Evolutionary conservation across 306 rosid genomes (phyloP).

Genomic region (Prunus padus): DNA sequence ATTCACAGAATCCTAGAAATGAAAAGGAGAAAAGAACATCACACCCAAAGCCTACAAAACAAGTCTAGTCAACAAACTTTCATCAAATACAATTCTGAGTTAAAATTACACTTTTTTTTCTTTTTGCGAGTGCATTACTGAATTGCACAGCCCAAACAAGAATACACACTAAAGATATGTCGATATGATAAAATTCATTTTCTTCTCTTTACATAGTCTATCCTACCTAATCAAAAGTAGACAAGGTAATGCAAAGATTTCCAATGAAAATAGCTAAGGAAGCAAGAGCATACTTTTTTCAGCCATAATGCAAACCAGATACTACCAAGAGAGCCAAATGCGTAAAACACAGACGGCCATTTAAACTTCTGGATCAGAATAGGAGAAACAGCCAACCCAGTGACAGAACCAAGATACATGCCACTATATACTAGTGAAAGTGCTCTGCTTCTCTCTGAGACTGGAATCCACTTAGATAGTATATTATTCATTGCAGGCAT

Average conservation of each 20-base stretch:
- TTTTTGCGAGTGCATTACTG: neutral
- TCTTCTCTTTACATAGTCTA: neutral
- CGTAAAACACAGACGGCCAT: conserved; percentile 95
- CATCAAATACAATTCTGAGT: neutral
- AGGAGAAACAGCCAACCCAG: conserved; percentile 86
- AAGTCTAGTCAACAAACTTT: conserved; percentile 3
- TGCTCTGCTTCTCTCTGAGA: conserved; percentile 97
- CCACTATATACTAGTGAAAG: conserved; percentile 94
- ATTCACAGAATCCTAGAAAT: neutral
- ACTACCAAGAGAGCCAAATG: conserved; percentile 96
- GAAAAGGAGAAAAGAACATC: neutral
- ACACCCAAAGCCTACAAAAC: neutral
- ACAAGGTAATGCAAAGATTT: conserved; percentile 1
- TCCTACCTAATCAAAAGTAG: neutral
- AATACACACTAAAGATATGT: neutral
- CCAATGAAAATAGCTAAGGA: conserved; percentile 19
- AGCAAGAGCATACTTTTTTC: conserved; percentile 55
- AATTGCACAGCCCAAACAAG: neutral
- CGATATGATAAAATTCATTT: neutral
- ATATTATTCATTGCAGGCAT: conserved; percentile 99
- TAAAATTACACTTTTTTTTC: neutral
- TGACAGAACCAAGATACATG: conserved; percentile 98
- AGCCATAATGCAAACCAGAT: conserved; percentile 92
- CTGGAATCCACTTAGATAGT: conserved; percentile 93
- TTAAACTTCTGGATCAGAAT: conserved; percentile 68